Evolutionary conservation across 2,329 filamentous ascomycete genomes (phyloP).

Genomic region (Xylariomycetidae sp.): DNA sequence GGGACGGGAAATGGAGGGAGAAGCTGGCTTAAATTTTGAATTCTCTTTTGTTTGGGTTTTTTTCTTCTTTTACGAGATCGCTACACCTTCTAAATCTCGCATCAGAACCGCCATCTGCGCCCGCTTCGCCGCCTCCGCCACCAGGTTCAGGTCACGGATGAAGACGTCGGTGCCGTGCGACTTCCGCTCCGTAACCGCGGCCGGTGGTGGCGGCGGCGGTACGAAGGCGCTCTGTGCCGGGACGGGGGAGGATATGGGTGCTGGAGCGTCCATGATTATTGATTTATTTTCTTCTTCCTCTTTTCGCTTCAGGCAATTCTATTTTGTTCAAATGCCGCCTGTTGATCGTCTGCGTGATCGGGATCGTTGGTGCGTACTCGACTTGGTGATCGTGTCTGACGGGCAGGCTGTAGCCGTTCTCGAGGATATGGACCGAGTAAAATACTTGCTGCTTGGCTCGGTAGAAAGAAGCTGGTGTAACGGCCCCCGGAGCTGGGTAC

Average conservation of each 20-base stretch:
- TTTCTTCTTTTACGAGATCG: conserved; percentile 38
- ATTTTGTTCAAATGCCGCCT: no score
- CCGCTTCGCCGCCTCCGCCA: conserved; percentile 89
- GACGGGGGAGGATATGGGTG: conserved; percentile 24
- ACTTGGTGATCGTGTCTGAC: no score
- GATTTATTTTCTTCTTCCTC: conserved; percentile 7
- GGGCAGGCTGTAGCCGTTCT: no score
- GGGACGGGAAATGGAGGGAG: no score
- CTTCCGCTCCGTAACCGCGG: conserved; percentile 13
- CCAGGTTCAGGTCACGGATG: conserved; percentile 75
- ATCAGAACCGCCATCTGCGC: conserved; percentile 87
- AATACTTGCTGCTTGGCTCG: no score
- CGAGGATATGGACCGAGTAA: no score
- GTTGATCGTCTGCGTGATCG: no score
- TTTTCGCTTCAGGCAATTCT: background rate
- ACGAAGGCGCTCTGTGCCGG: conserved; percentile 15
- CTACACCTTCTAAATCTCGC: conserved; percentile 75
- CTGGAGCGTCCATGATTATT: conserved; percentile 24
- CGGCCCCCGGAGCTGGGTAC: no score
- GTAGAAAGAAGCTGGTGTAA: no score
- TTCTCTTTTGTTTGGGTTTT: background rate
- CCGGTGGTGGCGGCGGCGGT: conserved; percentile 18
- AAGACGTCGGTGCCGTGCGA: conserved; percentile 48
- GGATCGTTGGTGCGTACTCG: no score
- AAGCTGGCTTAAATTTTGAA: background rate